Base-by-base conservation (phyloP, 2,329 filamentous ascomycete species). In the Hymenoscyphus repandus region DNA sequence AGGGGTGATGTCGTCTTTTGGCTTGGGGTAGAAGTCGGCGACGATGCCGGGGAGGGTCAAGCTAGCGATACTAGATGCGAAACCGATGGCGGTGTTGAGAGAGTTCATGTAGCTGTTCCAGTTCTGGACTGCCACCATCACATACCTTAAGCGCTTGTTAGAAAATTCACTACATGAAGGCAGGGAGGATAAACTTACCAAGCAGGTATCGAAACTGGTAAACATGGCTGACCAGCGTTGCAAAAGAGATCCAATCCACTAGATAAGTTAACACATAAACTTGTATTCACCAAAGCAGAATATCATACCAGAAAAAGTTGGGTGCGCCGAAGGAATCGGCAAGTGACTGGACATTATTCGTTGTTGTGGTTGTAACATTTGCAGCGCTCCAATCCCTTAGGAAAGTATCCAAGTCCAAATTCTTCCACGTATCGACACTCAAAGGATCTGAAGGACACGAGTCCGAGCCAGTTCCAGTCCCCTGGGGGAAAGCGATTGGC, bases 41-140 rank as follows among this genome's bases (percentile, higher is more conserved):
- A 54, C 48, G 13, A 56, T 37, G 1, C 22, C 48, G 7, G 51
- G 51, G 6, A 56, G 22, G 10, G 20, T 43, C 0, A 56, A 37
- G 9, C 20, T 6, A 2, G 46, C 18, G 15, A 56, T 56, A 5
- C 32, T 49, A 1, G 48, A 48, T 12, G 54, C 51, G 30, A 56
- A 56, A 17, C n/a, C 15, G 15, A 56, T 34, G 38, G 54, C 51
- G 17, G 51, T 54, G 41, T 54, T 56, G 5, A 56, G 2, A 2
- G 51, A 49, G 39, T 56, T 56, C 51, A 56, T 54, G 30, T 56
- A 56, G n/a, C 48, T 51, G 32, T 56, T 56, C 45, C 46, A 56
- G 40, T 56, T 56, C 36, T 56, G 54, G 40, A 56, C 47, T 10
- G 54, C 47, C 2, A 56, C 54, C 27, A 56, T 18, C 2, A 30